Conservation (phyloP, 768 basidiomycete species). For the Termitomyces sp. region DNA sequence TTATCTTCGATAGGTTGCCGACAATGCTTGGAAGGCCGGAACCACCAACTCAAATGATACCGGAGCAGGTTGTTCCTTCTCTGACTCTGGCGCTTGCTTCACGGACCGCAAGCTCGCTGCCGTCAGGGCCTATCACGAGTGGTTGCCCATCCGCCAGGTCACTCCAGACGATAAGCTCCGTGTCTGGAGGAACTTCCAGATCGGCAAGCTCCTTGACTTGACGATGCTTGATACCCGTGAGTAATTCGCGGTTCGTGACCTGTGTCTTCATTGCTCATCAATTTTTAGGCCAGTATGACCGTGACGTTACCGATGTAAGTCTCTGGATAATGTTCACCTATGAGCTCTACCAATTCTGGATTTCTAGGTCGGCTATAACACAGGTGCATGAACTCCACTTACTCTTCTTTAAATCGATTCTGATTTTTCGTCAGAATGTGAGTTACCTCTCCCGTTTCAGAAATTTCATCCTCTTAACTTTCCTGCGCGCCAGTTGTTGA, state of each 20-base stretch:
- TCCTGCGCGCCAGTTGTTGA: neutral
- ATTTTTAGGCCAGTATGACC: neutral
- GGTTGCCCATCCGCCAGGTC: slow-evolving; percentile 60
- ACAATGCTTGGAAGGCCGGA: neutral
- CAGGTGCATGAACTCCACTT: neutral
- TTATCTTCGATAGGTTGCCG: neutral
- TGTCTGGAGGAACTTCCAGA: slow-evolving; percentile 60
- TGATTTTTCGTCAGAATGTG: neutral
- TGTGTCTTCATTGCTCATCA: neutral
- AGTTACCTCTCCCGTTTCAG: neutral
- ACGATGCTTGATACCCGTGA: slow-evolving; percentile 59
- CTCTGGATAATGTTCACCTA: neutral
- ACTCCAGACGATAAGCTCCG: slow-evolving; percentile 47
- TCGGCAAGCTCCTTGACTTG: slow-evolving; percentile 53
- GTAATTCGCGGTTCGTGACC: slow-evolving; percentile 1
- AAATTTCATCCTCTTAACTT: neutral
- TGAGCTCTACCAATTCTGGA: neutral
- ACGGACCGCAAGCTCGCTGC: slow-evolving; percentile 53
- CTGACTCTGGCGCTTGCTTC: slow-evolving; percentile 36
- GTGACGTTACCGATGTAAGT: neutral
- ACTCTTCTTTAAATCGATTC: neutral
- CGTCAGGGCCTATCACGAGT: slow-evolving; percentile 54
- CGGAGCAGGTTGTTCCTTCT: slow-evolving; percentile 40
- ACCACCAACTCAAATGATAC: slow-evolving; percentile 23
- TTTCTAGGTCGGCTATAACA: neutral